phyloP scores from a whole-genome alignment of 306 rosid genomes.

The Astragalus glycyphyllos region DNA sequence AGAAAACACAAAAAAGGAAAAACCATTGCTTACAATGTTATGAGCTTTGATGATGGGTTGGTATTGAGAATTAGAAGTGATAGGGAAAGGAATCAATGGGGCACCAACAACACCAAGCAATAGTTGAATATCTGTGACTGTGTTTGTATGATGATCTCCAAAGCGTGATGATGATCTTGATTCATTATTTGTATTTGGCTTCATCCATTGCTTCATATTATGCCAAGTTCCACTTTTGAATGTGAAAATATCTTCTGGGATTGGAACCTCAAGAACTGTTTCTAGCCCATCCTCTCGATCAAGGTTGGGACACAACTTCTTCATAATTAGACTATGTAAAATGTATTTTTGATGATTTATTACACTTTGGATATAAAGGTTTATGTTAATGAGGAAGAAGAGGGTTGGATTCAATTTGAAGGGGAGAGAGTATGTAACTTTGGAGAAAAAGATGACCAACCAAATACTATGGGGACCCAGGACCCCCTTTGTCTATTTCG shows the following conservation, averaged over 20 bases:
- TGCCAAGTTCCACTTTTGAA: constrained; percentile 63
- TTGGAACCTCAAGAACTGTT: constrained; percentile 91
- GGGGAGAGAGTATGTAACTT: constrained; percentile 42
- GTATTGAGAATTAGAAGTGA: constrained; percentile 50
- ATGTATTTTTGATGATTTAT: not conserved
- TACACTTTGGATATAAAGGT: not conserved
- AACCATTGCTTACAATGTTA: constrained; percentile 60
- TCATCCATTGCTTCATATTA: constrained; percentile 84
- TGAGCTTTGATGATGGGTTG: constrained; percentile 67
- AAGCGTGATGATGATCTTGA: constrained; percentile 48
- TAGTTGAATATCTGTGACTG: constrained; percentile 61
- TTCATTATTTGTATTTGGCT: constrained; percentile 54
- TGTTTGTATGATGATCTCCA: constrained; percentile 55
- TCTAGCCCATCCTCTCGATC: constrained; percentile 84
- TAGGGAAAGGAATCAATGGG: constrained; percentile 76
- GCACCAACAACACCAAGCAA: constrained; percentile 88
- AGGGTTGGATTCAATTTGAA: constrained; percentile 43
- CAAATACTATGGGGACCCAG: constrained; percentile 48
- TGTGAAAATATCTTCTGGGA: constrained; percentile 82
- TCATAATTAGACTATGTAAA: constrained; percentile 51
- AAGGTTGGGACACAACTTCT: constrained; percentile 85
- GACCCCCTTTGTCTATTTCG: constrained; percentile 57
- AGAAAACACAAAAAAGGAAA: not conserved
- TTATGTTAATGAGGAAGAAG: not conserved
- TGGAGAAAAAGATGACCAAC: constrained; percentile 51